Evolutionary conservation across 805 yeast species (phyloP), one percentile per base, ranked within the genome.

Genomic region (Yarrowia sp.): DNA sequence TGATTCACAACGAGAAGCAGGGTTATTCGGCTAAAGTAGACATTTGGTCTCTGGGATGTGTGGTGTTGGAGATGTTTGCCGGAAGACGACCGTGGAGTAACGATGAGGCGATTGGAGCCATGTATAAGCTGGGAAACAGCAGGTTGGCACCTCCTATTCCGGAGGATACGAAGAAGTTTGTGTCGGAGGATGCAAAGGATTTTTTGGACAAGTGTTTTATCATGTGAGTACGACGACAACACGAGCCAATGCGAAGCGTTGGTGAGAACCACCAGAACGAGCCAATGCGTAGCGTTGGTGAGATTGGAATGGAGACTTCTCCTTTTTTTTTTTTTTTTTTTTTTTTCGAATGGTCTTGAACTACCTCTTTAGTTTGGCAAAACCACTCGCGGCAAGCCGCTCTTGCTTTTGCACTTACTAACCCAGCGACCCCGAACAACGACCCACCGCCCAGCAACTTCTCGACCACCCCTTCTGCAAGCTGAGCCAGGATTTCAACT

Each of bases 11-110:
- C 73, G 85, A 85, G 73, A 88, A 88, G 72, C 95, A 89, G 76
- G 99, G 99, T 0, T 95, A 95, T 77, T 91, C 97, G 81, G 99
- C 99, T 22, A 95, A 95, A 79, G 92, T 95, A 32, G 99, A 95
- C 78, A 93, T 95, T 48, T 95, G 99, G 99, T 93, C 98, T 0
- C 78, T 94, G 32, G 99, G 99, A 0, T 95, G 99, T 81, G 97
- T 95, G 55, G 96, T 95, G 35, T 77, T 95, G 66, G 99, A 95
- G 78, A 95, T 95, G 98, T 92, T 90, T 82, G 97, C 97, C 0
- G 99, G 98, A 1, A 86, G 92, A 73, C 82, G 99, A 69, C 99
- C 99, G 0, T 95, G 99, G 99, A 91, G 97, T 1, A 92, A 95
- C 71, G 88, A 90, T 72, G 98, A 94, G 56, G 97, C 94, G 15